Evolutionary conservation across 164 flowering plant species (phyloP), one percentile per base, ranked within the genome.

Genomic region (Piper betle): DNA sequence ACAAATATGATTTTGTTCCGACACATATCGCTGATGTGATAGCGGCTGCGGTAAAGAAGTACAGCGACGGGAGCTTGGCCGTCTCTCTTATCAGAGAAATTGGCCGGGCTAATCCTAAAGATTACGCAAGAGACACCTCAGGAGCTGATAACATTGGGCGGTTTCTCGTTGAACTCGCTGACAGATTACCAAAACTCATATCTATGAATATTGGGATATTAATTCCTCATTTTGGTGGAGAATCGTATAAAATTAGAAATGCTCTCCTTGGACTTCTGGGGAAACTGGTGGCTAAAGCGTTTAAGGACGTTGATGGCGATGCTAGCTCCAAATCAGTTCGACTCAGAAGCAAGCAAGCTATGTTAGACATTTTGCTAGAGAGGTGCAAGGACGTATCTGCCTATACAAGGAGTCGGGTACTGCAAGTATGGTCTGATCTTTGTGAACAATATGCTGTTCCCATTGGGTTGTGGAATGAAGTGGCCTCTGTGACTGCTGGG

Each of bases 371-470:
- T 59, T 72, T 94, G 76, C 83, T 88, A 19, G 99, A 94, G 65
- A 74, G 99, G 37, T 88, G 91, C 67, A 72, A 95, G 55, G 99
- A 90, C 77, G 86, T 85, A 64, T 88, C 99, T 55, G 99, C 99
- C 61, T 94, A 94, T 67, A 88, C 99, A 19, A 82, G 99, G 77
- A 85, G 95, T 67, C 83, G 88, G 58, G 99, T 88, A 61, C 97
- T 94, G 72, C 99, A 94, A 71, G 96, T 94, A 58, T 94, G 99
- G 99, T 84, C 88, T 67, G 99, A 94, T 66, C 75, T 94, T 39
- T 94, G 99, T 65, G 99, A 94, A 73, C 89, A 86, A 61, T 91
- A 88, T 80, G 75, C 91, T 53, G 77, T 94, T 63, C 79, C 96
- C 38, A 88, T 94, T 78, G 99, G 96, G 39, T 61, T 90, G 69